Base-by-base conservation (phyloP, 2,329 filamentous ascomycete genomes). In the Botryotinia narcissicola region DNA sequence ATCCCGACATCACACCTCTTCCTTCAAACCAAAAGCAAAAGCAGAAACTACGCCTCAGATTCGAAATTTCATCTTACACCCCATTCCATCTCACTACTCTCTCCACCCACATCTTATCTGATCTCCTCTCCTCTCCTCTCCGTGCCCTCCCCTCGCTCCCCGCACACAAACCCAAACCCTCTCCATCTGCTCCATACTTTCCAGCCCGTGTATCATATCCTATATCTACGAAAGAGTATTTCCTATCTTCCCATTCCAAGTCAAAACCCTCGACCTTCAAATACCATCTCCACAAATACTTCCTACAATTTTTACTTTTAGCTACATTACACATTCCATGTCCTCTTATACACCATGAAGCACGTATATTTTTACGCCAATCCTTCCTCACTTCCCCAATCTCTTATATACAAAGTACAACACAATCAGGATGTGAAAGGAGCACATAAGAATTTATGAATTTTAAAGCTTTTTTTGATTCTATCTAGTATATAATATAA, bases 391-490 rank as follows among this genome's bases (percentile, higher is more conserved):
- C 48, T 29, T 57, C 32, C 10, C 20, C 1, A 22, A 25, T 22
- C 32, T 7, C 32, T 25, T 22, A 61, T 3, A 16, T 25, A 61
- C 35, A 12, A 22, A 61, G n/a, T 22, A 61, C 25, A 42, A 1
- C 35, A 9, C 25, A 62, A 57, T 18, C 35, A n/a, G 25, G 37
- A 62, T n/a, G 25, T 29, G 1, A n/a, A 62, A 29, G 35, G n/a
- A 51, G 1, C 25, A 62, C 7, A 40, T 25, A 42, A 8, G 25
- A 29, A 67, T 29, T 54, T 10, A 54, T 67, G 22, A 54, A 67
- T 67, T 67, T 67, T 67, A 16, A 67, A 40, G 37, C 44, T 67
- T 67, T 67, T 67, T 67, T 67, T 67, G 5, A 67, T 67, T 54
- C 64, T 67, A 54, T 35, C 61, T 61, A 61, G 59, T 67, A 29